Evolutionary conservation across 345 rosid species (phyloP), one percentile per base, ranked within the genome.

Genomic region (Cardamine occulta): DNA sequence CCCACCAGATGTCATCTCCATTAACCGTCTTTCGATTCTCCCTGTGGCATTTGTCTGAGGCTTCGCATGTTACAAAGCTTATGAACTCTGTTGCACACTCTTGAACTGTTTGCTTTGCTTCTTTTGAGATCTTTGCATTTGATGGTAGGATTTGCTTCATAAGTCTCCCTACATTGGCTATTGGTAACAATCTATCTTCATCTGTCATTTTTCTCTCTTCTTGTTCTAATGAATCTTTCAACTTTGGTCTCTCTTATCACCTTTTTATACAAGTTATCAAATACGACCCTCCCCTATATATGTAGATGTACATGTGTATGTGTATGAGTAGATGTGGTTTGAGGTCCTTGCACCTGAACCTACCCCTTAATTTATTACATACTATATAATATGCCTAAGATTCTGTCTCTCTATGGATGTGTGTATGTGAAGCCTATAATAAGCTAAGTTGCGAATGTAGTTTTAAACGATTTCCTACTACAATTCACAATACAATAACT

Each of bases 1-100:
- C 93, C 93, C 94, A 85, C 78, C 93, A 89, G 65, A 91, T 84
- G 78, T 91, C 97, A 17, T 89, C 93, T 79, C 97, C 97, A 56
- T 84, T 89, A 77, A 89, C 82, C 3, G 94, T 87, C 88, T 87
- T 91, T n/a, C 97, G 87, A 78, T 89, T 91, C 88, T 89, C 95
- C 79, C 81, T 87, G 71, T 88, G 93, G 71, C 97, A 89, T 84
- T 80, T 91, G 72, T 89, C 88, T 12, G 97, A 85, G 18, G 97
- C 97, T 82, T 91, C 97, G n/a, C 86, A 85, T 0, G 97, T 88
- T 65, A 91, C 89, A 65, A 89, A 91, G 78, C 97, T 91, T 74
- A 91, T 65, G 81, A 91, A 91, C 85, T 91, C 97, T 6, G 89
- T 86, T 47, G 91, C 89, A 82, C 94, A 91, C 58, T 89, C 97